Evolutionary conservation across 495 filamentous ascomycete species (phyloP), one percentile per base, ranked within the genome.

Genomic region (Rhypophila decipiens): DNA sequence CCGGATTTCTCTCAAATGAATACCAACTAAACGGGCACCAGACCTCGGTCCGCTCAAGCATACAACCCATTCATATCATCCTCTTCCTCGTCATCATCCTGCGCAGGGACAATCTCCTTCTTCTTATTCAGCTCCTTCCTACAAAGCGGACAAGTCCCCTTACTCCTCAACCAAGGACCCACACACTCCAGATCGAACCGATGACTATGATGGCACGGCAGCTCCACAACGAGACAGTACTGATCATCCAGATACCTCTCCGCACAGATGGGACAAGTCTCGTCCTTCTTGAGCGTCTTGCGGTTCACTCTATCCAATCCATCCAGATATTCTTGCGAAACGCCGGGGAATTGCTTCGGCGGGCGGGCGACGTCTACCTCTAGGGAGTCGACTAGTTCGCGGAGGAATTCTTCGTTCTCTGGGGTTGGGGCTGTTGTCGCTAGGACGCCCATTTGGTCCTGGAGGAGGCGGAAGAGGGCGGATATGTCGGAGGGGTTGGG

Each of bases 171-270:
- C 93, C 93, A 98, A 2, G 93, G 91, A 39, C 77, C 75, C n/a
- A 98, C 86, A 61, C 93, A 98, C 63, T 97, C 90, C 12, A 96
- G 66, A 64, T 98, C 93, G 67, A 95, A 96, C 21, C 81, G 60
- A 63, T 98, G 93, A 18, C 74, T 79, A 10, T 75, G 74, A 56
- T 90, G 82, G 59, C 93, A 98, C 19, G 89, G 88, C 45, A 98
- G 72, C 53, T 82, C 78, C 24, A 96, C 91, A 13, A 96, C 90
- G 11, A 98, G 75, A 17, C 87, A 85, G 53, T 89, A 78, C 57
- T 57, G 67, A 71, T 86, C 87, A 35, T 96, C 90, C 13, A 96
- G 61, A 56, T 88, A 96, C 29, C 72, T 68, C 58, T 90, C 88
- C 19, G 77, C 80, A 64, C 93, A 98, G 50, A 98, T 96, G 1